Evolutionary conservation across 169 alveolate genomes (phyloP).

Genomic region (Plasmodium malariae): DNA sequence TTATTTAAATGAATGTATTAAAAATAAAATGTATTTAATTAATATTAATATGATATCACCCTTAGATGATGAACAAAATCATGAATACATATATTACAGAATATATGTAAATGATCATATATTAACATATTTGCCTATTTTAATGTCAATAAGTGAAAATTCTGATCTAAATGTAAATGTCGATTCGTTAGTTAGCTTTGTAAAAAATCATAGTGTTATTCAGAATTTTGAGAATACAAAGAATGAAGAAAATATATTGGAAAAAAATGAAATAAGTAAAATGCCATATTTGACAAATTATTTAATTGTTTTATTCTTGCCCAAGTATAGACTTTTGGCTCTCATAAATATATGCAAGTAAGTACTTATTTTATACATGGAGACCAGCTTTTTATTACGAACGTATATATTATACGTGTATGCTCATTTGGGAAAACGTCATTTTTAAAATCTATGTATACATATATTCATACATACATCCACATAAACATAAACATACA

Average conservation of each 20-base stretch:
- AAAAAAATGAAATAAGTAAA: background rate
- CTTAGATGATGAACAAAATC: constrained; percentile 37
- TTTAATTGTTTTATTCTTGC: constrained; percentile 60
- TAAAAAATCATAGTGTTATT: constrained; percentile 35
- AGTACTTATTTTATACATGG: too few species aligned
- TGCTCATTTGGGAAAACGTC: too few species aligned
- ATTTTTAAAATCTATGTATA: too few species aligned
- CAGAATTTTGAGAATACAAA: background rate
- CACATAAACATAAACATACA: too few species aligned
- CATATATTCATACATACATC: too few species aligned
- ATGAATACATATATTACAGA: constrained; percentile 41
- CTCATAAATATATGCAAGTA: constrained; percentile 72
- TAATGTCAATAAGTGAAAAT: constrained; percentile 41
- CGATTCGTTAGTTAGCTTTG: constrained; percentile 25
- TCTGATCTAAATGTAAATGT: constrained; percentile 26
- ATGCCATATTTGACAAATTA: constrained; percentile 70
- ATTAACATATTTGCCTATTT: constrained; percentile 35
- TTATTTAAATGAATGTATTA: constrained; percentile 58
- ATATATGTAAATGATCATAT: constrained; percentile 32
- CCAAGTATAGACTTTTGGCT: constrained; percentile 60
- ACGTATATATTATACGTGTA: too few species aligned
- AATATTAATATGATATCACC: constrained; percentile 60
- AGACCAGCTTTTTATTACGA: too few species aligned
- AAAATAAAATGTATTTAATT: constrained; percentile 64
- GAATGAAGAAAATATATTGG: background rate